Percentiles rank a stretch among this genome's conserved stretches.
Conservation (phyloP, 2,329 filamentous ascomycete species). For the Domatiomyces globalis region DNA sequence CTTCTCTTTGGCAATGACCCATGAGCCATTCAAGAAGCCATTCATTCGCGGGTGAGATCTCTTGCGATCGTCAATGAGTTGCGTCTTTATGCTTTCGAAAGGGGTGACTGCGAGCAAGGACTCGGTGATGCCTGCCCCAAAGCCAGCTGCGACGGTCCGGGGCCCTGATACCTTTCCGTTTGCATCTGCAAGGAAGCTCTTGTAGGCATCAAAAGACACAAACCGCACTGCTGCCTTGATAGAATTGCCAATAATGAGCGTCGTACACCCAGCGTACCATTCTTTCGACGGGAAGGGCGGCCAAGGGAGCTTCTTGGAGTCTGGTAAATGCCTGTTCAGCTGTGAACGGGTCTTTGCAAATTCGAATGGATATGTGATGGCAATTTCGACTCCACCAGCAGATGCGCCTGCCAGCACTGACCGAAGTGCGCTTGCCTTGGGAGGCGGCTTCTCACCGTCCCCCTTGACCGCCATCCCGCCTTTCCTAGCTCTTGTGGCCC, state of each 20-base stretch:
- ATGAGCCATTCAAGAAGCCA: slow-evolving; percentile 81
- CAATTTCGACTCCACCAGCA: slow-evolving; percentile 90
- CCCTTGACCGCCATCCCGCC: background rate
- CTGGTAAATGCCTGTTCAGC: slow-evolving; percentile 70
- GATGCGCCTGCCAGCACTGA: slow-evolving; percentile 84
- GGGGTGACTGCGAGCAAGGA: slow-evolving; percentile 87
- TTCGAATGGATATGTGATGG: slow-evolving; percentile 89
- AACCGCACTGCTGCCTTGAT: slow-evolving; percentile 93
- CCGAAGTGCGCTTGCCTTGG: slow-evolving; percentile 61
- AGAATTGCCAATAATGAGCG: slow-evolving; percentile 89
- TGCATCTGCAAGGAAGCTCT: slow-evolving; percentile 62
- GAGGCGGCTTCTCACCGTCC: background rate
- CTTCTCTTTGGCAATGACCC: slow-evolving; percentile 74
- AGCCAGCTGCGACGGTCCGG: slow-evolving; percentile 80
- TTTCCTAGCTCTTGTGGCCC: background rate
- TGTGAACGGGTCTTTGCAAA: slow-evolving; percentile 94
- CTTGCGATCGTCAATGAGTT: slow-evolving; percentile 94
- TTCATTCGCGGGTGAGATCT: slow-evolving; percentile 68
- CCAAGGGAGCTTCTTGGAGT: slow-evolving; percentile 81
- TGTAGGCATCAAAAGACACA: slow-evolving; percentile 93
- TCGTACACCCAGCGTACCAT: slow-evolving; percentile 98
- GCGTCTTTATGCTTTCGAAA: slow-evolving; percentile 97
- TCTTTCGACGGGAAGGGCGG: slow-evolving; percentile 71
- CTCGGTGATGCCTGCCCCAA: slow-evolving; percentile 89
- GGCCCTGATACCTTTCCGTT: slow-evolving; percentile 83